Base-by-base conservation (phyloP, 1,284 basidiomycete species). In the Sphagnurus paluster region DNA sequence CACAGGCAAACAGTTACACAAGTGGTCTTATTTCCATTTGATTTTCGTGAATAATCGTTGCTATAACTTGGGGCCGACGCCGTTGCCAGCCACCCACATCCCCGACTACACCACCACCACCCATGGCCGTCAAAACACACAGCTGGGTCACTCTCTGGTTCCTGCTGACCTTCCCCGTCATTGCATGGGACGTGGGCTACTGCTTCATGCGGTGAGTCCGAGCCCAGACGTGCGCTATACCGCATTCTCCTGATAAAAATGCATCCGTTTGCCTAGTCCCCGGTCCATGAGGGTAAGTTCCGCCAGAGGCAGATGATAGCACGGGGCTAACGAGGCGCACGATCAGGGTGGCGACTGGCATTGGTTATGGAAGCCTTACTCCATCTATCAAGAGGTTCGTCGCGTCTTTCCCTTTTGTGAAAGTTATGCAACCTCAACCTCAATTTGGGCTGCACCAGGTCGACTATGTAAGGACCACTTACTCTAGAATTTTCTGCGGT, bases 361-460 rank as follows among this genome's bases (percentile, higher is more conserved):
- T 55, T 93, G 89, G 90, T 79, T 94, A 39, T 95, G 91, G 92
- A 73, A 78, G 52, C 90, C 90, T 1, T 93, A 93, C 62, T 77
- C 71, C 45, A 59, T 89, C 23, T 92, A 93, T 64, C 84, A 87
- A 55, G 71, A 86, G 35, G 71, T 94, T 74, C 49, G 80, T 81
- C 21, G 29, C 29, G 51, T 49, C 26, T n/a, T 11, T 19, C 24
- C 10, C 35, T 24, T 28, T 14, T 25, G 13, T 36, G 11, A n/a
- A 3, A 29, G 32, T 34, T 3, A 16, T n/a, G 13, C 8, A 13
- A 26, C 32, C 20, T 17, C 37, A 5, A 44, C 23, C 11, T 16
- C 13, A 14, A 4, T 16, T 17, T 42, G 14, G 23, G n/a, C n/a
- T n/a, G n/a, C n/a, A n/a, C n/a, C 42, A 69, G 65, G 56, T 74